Percentiles rank a stretch among this genome's conserved stretches.
Evolutionary conservation across 2,329 filamentous ascomycete genomes (phyloP).

Genomic region (Aspergillus luchuensis): DNA sequence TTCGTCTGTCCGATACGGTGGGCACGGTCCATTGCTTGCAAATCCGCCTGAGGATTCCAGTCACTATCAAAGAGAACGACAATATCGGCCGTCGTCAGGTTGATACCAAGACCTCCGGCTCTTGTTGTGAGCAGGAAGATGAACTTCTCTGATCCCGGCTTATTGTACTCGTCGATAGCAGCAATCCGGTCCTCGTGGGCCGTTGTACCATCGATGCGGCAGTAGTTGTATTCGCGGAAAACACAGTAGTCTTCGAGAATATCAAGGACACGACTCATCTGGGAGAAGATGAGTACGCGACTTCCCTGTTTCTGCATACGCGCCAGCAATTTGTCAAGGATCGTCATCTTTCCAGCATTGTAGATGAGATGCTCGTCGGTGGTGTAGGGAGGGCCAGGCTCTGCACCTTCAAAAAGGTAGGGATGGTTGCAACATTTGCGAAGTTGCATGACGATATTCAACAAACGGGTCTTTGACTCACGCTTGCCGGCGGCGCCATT

Average conservation of each 20-base stretch:
- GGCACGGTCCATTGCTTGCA: constrained; percentile 98
- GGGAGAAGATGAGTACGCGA: constrained; percentile 96
- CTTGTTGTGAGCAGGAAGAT: constrained; percentile 93
- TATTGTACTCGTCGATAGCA: constrained; percentile 98
- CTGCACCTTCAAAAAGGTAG: constrained; percentile 95
- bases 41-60: constrained; percentile 97
- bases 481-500: constrained; percentile 95
- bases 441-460: constrained; percentile 99
- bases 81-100: constrained; percentile 91
- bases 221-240: constrained; percentile 92
- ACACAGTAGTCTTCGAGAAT: constrained; percentile 98
- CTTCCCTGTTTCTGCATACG: constrained; percentile 85
- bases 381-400: constrained; percentile 95
- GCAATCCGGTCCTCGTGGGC: constrained; percentile 97
- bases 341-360: constrained; percentile 96
- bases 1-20: constrained; percentile 99
- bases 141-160: constrained; percentile 91
- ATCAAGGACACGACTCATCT: constrained; percentile 96
- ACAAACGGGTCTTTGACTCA: constrained; percentile 92
- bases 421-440: constrained; percentile 99
- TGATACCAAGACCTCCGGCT: constrained; percentile 95
- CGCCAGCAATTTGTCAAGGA: constrained; percentile 86
- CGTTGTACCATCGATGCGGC: constrained; percentile 93
- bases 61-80: constrained; percentile 97
- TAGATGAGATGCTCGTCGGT: constrained; percentile 93